Percentiles rank a stretch among this genome's conserved stretches.
phyloP scores from a whole-genome alignment of 164 flowering plant species.

The Taxillus chinensis region DNA sequence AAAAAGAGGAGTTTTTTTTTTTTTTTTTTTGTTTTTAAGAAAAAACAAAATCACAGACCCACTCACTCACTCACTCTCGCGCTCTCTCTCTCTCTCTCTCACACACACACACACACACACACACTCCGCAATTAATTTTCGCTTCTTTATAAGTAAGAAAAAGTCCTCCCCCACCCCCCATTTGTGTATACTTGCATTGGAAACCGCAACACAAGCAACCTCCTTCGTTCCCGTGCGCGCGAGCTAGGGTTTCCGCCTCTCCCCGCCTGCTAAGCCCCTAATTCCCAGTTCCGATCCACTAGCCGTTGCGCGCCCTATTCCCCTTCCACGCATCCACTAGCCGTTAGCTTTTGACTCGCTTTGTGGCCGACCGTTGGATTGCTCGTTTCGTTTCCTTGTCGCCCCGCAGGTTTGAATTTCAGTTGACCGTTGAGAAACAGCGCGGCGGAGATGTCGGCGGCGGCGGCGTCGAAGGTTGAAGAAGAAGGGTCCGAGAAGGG shows the following conservation, averaged over 20 bases:
- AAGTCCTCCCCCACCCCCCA: too few relatives aligned
- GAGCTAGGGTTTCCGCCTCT: slow-evolving; percentile 21
- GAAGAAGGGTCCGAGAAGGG: slow-evolving; percentile 29
- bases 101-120: not conserved
- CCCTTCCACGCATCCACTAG: slow-evolving; percentile 8
- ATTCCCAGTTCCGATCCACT: slow-evolving; percentile 14
- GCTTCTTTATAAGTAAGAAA: too few relatives aligned
- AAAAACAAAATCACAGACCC: not conserved
- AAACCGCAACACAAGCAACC: slow-evolving; percentile 12
- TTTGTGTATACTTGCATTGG: too few relatives aligned
- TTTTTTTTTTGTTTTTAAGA: too few relatives aligned
- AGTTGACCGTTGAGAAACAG: too few relatives aligned
- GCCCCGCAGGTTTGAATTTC: too few relatives aligned
- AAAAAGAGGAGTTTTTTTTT: too few relatives aligned
- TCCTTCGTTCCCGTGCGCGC: not conserved
- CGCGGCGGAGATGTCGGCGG: slow-evolving; percentile 22
- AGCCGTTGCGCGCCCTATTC: slow-evolving; percentile 20
- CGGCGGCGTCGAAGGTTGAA: slow-evolving; percentile 24
- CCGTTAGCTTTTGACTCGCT: slow-evolving; percentile 5
- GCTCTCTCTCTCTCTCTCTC: not conserved
- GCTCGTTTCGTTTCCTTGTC: not conserved
- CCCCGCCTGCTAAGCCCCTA: slow-evolving; percentile 17
- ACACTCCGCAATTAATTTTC: slow-evolving; percentile 4
- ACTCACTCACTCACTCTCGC: not conserved
- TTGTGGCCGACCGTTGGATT: slow-evolving; percentile 17